Conservation (phyloP, 2,329 filamentous ascomycete species). For the Penicillium hordei region DNA sequence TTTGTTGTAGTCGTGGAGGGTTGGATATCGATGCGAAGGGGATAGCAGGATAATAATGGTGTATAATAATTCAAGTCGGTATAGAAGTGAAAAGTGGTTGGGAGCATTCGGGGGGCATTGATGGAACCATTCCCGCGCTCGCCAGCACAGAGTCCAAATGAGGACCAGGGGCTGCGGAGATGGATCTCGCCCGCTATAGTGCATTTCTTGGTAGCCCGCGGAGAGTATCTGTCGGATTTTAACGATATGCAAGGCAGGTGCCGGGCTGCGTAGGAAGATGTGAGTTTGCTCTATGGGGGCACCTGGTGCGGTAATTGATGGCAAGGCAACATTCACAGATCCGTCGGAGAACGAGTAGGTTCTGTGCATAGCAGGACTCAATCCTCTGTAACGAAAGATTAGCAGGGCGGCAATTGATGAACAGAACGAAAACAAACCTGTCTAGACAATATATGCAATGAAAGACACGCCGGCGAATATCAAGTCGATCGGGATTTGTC, state of each 20-base stretch:
- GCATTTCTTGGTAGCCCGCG: constrained; percentile 83
- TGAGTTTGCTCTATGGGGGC: constrained; percentile 41
- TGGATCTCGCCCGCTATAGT: constrained; percentile 71
- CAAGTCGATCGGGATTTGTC: constrained; percentile 67
- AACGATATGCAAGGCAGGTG: constrained; percentile 75
- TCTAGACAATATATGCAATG: constrained; percentile 90
- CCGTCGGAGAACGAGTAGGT: constrained; percentile 94
- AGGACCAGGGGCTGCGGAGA: constrained; percentile 62
- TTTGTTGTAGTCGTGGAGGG: constrained; percentile 72
- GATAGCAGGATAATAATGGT: constrained; percentile 88
- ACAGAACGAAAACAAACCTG: constrained; percentile 54
- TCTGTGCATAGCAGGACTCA: constrained; percentile 82
- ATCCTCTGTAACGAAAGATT: constrained; percentile 57
- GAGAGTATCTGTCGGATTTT: constrained; percentile 84
- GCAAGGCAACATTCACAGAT: constrained; percentile 76
- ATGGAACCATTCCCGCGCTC: constrained; percentile 77
- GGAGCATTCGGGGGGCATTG: constrained; percentile 68
- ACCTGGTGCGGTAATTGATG: constrained; percentile 52
- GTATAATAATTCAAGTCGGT: constrained; percentile 86
- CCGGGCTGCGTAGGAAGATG: constrained; percentile 59
- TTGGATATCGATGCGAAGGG: constrained; percentile 70
- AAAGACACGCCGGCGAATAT: constrained; percentile 79
- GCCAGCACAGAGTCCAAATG: constrained; percentile 42
- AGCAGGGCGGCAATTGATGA: constrained; percentile 2
- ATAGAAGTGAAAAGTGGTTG: constrained; percentile 68